phyloP scores from a whole-genome alignment of 2,329 filamentous ascomycete genomes.

The Canariomyces notabilis region DNA sequence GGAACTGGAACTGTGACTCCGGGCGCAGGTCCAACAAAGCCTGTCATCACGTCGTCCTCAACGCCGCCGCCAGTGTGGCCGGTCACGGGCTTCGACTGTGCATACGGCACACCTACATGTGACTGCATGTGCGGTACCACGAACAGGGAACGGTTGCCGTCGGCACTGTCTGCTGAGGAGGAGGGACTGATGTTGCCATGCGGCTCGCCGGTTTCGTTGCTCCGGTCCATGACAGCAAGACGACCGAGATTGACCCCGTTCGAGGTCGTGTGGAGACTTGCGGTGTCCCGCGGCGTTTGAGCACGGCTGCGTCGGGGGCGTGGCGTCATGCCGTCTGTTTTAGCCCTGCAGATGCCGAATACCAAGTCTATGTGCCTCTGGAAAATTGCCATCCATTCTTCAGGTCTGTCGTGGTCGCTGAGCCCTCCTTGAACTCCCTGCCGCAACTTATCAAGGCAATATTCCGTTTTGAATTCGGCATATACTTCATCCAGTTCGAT shows the following conservation, averaged over 20 bases:
- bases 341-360: slow-evolving; percentile 12
- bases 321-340: neutral
- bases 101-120: neutral
- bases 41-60: neutral
- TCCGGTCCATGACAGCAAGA: neutral
- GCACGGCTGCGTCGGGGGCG: slow-evolving; percentile 3
- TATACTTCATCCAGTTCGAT: slow-evolving; percentile 24
- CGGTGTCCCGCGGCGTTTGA: neutral
- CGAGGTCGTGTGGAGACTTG: neutral
- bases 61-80: neutral
- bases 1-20: neutral
- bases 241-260: neutral
- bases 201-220: neutral
- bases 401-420: neutral
- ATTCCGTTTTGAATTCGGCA: slow-evolving; percentile 11
- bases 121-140: too few species aligned
- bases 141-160: neutral
- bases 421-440: slow-evolving; percentile 4
- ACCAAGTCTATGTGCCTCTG: slow-evolving; percentile 13
- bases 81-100: neutral
- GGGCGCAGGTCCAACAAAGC: too few species aligned
- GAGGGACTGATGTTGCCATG: neutral
- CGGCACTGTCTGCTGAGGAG: neutral
- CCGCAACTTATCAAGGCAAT: neutral
- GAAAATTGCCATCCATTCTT: slow-evolving; percentile 6